phyloP scores from a whole-genome alignment of 2,329 filamentous ascomycete genomes.

The Monosporascus sp. region DNA sequence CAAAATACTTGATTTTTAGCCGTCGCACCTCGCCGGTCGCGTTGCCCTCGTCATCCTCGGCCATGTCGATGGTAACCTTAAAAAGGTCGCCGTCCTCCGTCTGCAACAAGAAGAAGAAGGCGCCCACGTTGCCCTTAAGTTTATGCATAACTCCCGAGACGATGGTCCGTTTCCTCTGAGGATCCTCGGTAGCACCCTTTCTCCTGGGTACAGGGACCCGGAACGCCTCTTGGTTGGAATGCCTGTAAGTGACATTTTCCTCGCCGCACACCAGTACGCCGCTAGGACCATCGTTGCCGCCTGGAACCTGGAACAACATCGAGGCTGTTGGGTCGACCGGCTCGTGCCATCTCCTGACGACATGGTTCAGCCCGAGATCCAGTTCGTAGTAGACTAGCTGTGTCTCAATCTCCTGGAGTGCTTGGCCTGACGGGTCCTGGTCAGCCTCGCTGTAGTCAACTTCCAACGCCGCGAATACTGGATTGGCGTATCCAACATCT shows the following conservation, averaged over 20 bases:
- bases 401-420: conserved; percentile 77
- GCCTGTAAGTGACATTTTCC: conserved; percentile 93
- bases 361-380: conserved; percentile 92
- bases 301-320: conserved; percentile 90
- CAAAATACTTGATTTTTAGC: conserved; percentile 95
- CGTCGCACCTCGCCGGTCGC: conserved; percentile 74
- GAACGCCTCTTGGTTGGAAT: conserved; percentile 88
- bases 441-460: conserved; percentile 90
- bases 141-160: conserved; percentile 96
- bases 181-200: conserved; percentile 84
- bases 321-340: conserved; percentile 85
- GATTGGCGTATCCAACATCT: conserved; percentile 95
- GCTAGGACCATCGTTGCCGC: conserved; percentile 87
- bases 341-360: conserved; percentile 94
- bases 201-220: conserved; percentile 84
- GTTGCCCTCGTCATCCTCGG: conserved; percentile 71
- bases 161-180: conserved; percentile 80
- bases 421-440: conserved; percentile 81
- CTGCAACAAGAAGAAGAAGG: conserved; percentile 96
- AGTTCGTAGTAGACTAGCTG: conserved; percentile 95
- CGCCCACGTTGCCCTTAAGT: conserved; percentile 72
- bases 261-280: conserved; percentile 93
- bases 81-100: conserved; percentile 98
- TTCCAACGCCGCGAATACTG: conserved; percentile 91
- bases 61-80: conserved; percentile 91